Base-by-base conservation (phyloP, 1,284 basidiomycete genomes). In the Fomitiporia mediterranea region DNA sequence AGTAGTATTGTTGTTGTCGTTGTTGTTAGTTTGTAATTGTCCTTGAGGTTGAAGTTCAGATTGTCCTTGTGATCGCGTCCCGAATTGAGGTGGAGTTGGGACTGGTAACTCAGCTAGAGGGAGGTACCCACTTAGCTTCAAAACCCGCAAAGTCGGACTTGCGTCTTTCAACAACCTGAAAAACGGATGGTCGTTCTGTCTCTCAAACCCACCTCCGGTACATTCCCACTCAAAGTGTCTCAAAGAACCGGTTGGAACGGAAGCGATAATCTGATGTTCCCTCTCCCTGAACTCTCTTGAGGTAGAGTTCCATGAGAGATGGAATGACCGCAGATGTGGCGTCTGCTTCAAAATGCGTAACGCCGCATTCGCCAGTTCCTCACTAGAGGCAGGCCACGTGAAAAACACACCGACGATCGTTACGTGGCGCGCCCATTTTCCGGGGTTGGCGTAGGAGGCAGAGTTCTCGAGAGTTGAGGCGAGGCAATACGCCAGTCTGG, bases 341-440 rank as follows among this genome's bases (percentile, higher is more conserved):
- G 49, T 51, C 2, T 23, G 35, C 8, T 34, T 8, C 9, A 51
- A 23, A 21, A 51, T 51, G 11, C 38, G 49, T 2, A 51, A 3
- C 4, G 38, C 38, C 4, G 49, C 34, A 19, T 9, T 13, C 13
- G 49, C 37, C 1, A 51, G 15, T 13, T 51, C 49, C 17, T 6
- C 35, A 23, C 49, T 51, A 13, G 49, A 34, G 19, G 49, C 11
- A 11, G 49, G 49, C 13, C n/a, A 37, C 8, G 49, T 34, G 23
- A 51, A 51, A n/a, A 27, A 28, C 23, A 39, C 23, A 2, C 49
- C 49, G 49, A 40, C 32, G 23, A 51, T 38, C 11, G 49, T 51
- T 7, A 51, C 27, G 37, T 51, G 49, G 32, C 49, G 49, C 13
- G 49, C 27, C 49, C 49, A 51, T 38, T 39, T 51, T n/a, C 49